These are phyloP conservation scores for Paecilomyces fulvus DNA, from an alignment of 2,329 filamentous ascomycete genomes.

Conservation along the genomic window DNA sequence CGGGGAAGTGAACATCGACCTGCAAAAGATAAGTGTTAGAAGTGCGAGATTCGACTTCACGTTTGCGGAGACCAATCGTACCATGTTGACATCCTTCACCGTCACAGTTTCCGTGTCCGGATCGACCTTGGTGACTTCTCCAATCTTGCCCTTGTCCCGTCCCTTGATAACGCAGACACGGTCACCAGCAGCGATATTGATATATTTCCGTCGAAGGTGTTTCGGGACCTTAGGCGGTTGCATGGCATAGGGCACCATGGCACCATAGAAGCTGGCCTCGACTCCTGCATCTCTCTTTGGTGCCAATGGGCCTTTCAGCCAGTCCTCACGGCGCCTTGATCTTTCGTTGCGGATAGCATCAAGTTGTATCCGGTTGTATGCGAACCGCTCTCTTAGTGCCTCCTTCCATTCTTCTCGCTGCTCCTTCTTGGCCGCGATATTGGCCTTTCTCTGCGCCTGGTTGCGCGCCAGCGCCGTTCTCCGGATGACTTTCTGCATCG, in stretches of 20 bases:
- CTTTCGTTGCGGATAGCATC: conserved; percentile 42
- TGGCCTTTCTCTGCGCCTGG: conserved; percentile 44
- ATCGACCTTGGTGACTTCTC: conserved; percentile 54
- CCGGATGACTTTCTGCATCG: conserved; percentile 64
- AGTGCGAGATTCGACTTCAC: conserved; percentile 10
- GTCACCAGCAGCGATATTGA: conserved; percentile 61
- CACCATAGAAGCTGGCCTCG: conserved; percentile 51
- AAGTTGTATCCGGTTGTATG: conserved; percentile 24
- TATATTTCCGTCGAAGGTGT: conserved; percentile 35
- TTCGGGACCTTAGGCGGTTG: conserved; percentile 33
- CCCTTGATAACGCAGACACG: conserved; percentile 75
- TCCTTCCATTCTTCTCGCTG: conserved; percentile 29
- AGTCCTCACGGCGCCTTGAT: conserved; percentile 61
- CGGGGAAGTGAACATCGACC: conserved; percentile 36
- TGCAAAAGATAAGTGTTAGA: conserved; percentile 11
- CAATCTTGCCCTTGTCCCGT: conserved; percentile 74
- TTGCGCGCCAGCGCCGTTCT: conserved; percentile 59
- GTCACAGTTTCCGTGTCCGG: conserved; percentile 47
- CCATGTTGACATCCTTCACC: conserved; percentile 57
- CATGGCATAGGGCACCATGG: conserved; percentile 34
- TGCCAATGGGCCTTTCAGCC: conserved; percentile 67
- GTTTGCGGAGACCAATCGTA: conserved; percentile 24
- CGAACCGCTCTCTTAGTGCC: conserved; percentile 19
- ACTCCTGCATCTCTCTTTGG: conserved; percentile 65
- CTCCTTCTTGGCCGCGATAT: conserved; percentile 35